These are phyloP conservation scores for Aspergillus awamori DNA, from an alignment of 2,329 filamentous ascomycete genomes.

Conservation along the genomic window DNA sequence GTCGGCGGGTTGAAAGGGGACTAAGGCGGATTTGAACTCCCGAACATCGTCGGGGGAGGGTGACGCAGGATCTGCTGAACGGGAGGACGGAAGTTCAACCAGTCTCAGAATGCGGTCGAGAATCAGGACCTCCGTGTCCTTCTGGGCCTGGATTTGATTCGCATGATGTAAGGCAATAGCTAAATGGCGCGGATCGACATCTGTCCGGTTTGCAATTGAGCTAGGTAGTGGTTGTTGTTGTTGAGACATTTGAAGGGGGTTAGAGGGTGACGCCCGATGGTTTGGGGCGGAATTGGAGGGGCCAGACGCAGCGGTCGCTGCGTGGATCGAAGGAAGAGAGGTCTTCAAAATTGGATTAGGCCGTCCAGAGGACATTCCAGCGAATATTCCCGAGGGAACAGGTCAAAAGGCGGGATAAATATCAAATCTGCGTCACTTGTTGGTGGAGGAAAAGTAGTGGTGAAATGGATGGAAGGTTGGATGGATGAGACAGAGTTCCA, in stretches of 20 bases:
- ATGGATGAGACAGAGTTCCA: conserved; percentile 3
- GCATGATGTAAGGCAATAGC: conserved; percentile 81
- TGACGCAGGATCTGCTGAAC: conserved; percentile 52
- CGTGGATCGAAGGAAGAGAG: conserved; percentile 46
- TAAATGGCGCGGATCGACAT: conserved; percentile 49
- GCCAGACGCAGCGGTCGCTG: conserved; percentile 46
- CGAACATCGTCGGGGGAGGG: conserved; percentile 63
- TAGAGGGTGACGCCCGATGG: conserved; percentile 22
- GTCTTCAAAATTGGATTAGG: conserved; percentile 68
- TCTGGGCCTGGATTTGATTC: conserved; percentile 77
- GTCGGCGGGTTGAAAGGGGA: conserved; percentile 80
- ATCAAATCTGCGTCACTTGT: background rate
- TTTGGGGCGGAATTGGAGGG: conserved; percentile 49
- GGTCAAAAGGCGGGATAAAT: background rate
- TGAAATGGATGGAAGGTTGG: background rate
- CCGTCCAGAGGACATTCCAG: conserved; percentile 41
- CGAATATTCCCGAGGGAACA: background rate
- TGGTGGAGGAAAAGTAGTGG: background rate
- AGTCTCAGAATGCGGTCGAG: conserved; percentile 72
- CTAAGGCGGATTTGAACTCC: conserved; percentile 67
- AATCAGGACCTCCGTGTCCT: conserved; percentile 74
- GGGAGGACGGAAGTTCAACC: conserved; percentile 63
- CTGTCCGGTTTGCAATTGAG: conserved; percentile 37
- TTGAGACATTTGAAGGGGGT: conserved; percentile 28
- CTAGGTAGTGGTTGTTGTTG: conserved; percentile 20